A percentile compares a stretch with the other conserved stretches of the same genome.
Evolutionary conservation across 306 rosid genomes (phyloP).

Genomic region (Cucurbita argyrosperma): DNA sequence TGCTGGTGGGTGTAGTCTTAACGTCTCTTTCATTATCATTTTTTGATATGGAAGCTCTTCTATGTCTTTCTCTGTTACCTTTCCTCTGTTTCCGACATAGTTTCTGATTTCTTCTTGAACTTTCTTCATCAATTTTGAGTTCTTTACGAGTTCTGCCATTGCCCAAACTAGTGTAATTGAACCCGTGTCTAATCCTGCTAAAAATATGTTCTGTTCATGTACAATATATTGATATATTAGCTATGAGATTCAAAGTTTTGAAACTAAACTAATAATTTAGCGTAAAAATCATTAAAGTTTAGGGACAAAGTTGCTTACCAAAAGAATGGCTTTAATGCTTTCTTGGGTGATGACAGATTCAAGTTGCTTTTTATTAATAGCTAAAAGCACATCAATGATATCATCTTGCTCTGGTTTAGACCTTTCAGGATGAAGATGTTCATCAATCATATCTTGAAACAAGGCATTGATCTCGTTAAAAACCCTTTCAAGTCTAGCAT

Average conservation of each 20-base stretch:
- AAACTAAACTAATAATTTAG: no score
- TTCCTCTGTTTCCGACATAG: no score
- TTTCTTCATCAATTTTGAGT: no score
- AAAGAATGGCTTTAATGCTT: constrained; percentile 26
- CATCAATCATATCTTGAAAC: constrained; percentile 27
- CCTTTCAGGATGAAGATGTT: constrained; percentile 6
- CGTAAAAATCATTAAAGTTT: no score
- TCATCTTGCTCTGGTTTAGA: constrained; percentile 14
- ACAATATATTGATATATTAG: background rate
- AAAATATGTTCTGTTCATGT: constrained; percentile 7
- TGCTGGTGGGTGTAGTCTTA: constrained; percentile 36
- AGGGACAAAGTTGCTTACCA: constrained; percentile 8
- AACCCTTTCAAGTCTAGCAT: constrained; percentile 10
- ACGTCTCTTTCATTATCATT: constrained; percentile 27
- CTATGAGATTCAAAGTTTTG: no score
- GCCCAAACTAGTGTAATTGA: no score
- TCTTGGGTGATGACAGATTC: background rate
- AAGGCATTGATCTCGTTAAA: constrained; percentile 23
- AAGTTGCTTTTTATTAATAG: background rate
- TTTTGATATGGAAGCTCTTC: constrained; percentile 18
- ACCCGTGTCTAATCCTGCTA: no score
- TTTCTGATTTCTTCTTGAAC: no score
- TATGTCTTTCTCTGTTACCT: no score
- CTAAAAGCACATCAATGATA: constrained; percentile 12
- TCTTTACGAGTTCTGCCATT: no score